Evolutionary conservation across 1,284 basidiomycete genomes (phyloP).

Genomic region (Puccinia triticina): DNA sequence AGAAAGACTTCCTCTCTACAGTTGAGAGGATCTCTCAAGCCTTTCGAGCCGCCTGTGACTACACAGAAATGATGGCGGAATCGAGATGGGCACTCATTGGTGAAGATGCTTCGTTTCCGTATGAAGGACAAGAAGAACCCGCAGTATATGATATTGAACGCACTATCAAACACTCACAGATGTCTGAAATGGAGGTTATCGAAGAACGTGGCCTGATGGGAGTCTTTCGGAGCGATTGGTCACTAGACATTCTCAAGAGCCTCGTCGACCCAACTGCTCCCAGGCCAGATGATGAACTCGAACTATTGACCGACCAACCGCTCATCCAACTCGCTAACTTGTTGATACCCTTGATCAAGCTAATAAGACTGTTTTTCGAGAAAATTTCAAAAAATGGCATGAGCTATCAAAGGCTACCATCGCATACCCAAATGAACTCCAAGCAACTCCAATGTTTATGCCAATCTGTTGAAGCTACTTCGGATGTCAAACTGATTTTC

Average conservation of each 20-base stretch:
- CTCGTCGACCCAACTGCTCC: neutral
- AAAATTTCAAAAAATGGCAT: neutral
- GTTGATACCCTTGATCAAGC: neutral
- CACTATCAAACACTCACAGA: neutral
- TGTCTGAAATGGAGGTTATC: neutral
- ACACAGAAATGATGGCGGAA: neutral
- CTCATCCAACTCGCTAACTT: neutral
- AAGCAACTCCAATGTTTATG: neutral
- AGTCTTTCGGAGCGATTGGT: neutral
- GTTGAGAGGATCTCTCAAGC: neutral
- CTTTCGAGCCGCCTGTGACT: neutral
- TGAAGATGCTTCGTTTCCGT: neutral
- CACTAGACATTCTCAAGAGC: neutral
- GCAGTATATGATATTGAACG: neutral
- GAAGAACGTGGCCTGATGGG: neutral
- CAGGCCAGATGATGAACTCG: neutral
- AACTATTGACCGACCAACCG: neutral
- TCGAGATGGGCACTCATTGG: neutral
- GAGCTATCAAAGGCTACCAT: neutral
- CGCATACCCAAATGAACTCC: neutral
- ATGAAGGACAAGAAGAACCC: neutral
- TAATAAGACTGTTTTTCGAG: neutral
- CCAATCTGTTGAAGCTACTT: neutral
- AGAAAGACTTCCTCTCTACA: neutral
- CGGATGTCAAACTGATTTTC: neutral